Percentiles rank a stretch among this genome's conserved stretches.
These are phyloP conservation scores for Triticum dicoccoides DNA, from an alignment of 176 grass and related monocot species.

Conservation along the genomic window DNA sequence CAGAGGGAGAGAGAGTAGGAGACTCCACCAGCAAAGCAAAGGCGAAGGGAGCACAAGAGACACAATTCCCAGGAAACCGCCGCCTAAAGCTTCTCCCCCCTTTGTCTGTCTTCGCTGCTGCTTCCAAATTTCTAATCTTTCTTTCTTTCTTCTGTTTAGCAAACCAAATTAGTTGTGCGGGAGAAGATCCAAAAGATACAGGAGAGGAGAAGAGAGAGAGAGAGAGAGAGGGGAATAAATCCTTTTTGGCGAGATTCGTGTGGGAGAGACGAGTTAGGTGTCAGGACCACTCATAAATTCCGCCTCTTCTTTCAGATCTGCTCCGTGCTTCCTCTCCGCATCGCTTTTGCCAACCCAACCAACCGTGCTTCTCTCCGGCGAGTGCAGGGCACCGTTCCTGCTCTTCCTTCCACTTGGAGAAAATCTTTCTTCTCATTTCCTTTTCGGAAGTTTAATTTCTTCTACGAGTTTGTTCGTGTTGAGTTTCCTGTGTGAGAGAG, in stretches of 20 bases:
- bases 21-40: background rate
- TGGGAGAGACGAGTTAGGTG: slow-evolving; percentile 32
- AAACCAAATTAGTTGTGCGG: background rate
- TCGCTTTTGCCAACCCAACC: background rate
- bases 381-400: background rate
- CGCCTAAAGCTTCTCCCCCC: slow-evolving; percentile 22
- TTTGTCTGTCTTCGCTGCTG: background rate
- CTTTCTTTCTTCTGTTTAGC: background rate
- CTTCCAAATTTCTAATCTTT: slow-evolving; percentile 24
- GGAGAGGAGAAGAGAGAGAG: background rate
- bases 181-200: slow-evolving; percentile 20
- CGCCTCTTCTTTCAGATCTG: slow-evolving; percentile 50
- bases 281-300: slow-evolving; percentile 54
- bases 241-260: slow-evolving; percentile 37
- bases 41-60: background rate
- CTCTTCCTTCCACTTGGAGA: background rate
- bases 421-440: slow-evolving; percentile 14
- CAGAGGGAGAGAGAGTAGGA: background rate
- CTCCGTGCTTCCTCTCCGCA: slow-evolving; percentile 27
- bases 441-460: background rate
- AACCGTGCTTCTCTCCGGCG: background rate
- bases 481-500: background rate
- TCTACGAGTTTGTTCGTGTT: background rate
- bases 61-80: slow-evolving; percentile 30
- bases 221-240: slow-evolving; percentile 26